Base-by-base conservation (phyloP, 139 green algal genomes). In the Pycnococcus provasolii region DNA sequence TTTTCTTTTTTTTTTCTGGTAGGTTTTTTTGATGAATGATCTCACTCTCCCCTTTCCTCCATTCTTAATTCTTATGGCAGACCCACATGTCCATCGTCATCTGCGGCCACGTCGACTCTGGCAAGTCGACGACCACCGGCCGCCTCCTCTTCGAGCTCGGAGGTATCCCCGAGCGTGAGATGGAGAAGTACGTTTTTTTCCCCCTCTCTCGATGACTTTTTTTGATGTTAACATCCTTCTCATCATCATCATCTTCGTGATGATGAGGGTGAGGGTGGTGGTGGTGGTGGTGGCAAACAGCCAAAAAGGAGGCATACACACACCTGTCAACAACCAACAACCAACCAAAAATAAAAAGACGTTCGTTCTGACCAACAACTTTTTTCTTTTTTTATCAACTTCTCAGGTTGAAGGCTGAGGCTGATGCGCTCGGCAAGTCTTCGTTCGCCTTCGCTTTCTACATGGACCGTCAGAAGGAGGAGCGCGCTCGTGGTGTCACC, bases 101-200 rank as follows among this genome's bases (percentile, higher is more conserved):
- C 73, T 85, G 84, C 79, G 83, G 83, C 42, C 89, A 96, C 82
- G 88, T 96, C 85, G 89, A 96, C 78, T 94, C 85, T 64, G 92
- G 92, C 83, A 96, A 97, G 89, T 96, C 86, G 58, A 96, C 87
- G 41, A 96, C 91, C 73, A 96, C 92, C 62, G 92, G 92, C 62
- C 92, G 89, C 78, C 81, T 97, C 64, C 81, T 98, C 41, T 97
- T 96, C 81, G 89, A 97, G 89, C 89, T 97, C 58, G 92, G 92
- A 63, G 92, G 92, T 78, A 96, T 98, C 86, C 84, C 90, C 75
- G 88, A 97, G 89, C 91, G 92, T 92, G 92, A 95, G 66, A 84
- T 94, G 50, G 89, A 95, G 81, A 90, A 91, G 76, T 26, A 26
- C 26, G 26, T 81, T 89, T 26, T 26, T 26, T 26, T 26, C 26